Evolutionary conservation across 2,329 filamentous ascomycete genomes (phyloP), one percentile per base, ranked within the genome.

Genomic region (Peltaster fructicola): DNA sequence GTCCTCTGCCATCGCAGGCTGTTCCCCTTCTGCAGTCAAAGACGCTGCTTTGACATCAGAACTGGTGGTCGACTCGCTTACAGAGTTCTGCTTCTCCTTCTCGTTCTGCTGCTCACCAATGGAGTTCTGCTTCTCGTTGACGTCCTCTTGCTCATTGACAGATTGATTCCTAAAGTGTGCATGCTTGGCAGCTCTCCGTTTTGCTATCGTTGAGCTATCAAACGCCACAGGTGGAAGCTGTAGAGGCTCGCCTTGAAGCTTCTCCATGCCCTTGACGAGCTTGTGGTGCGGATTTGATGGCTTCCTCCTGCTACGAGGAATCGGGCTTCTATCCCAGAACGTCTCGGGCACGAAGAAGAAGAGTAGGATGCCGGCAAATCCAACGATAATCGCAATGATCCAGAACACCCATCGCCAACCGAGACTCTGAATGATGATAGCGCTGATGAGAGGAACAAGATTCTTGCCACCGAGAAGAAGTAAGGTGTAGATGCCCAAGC

Each of bases 321-420:
- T 52, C 6, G 84, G 82, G 3, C 75, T 74, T 23, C 85, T 64
- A 48, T 93, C 82, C 85, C 85, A 95, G 37, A 92, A 93, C 0
- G 82, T 92, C 53, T 95, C 85, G 0, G 85, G 85, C 0, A 92
- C 79, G 39, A 92, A 91, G 30, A 93, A 61, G 47, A 91, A 92
- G 1, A 95, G 60, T 3, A 91, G 54, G 11, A 68, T 47, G 17
- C 72, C 63, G 31, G 71, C 73, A 23, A 79, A 65, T 0, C 61
- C 79, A 16, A 82, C 76, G 7, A 91, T 57, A 3, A 92, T 78
- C 1, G 82, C 69, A 22, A 91, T 71, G 27, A 91, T 72, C 75
- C 75, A 34, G 15, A 48, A 50, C 0, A 45, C 43, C 44, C 44
- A 52, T 20, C 81, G 71, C 85, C 85, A 95, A 5, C 68, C 67